A percentile compares a stretch with the other conserved stretches of the same genome.
phyloP scores from a whole-genome alignment of 495 filamentous ascomycete genomes.

The Symbiotaphrina buchneri region DNA sequence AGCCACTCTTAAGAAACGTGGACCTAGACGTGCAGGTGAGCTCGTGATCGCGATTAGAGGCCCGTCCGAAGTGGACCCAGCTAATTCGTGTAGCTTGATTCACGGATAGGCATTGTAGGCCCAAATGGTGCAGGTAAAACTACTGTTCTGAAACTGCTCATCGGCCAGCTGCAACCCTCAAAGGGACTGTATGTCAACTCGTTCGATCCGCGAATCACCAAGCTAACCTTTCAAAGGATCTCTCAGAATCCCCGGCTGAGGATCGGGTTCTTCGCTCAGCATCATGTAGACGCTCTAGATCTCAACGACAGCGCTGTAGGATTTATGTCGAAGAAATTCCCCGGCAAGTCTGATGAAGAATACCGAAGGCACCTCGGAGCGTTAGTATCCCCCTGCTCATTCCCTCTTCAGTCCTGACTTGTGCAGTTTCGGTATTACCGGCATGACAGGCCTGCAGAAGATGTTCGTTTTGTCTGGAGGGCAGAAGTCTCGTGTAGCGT shows the following conservation, averaged over 20 bases:
- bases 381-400: constrained; percentile 11
- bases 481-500: constrained; percentile 95
- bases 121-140: constrained; percentile 99
- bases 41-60: background rate
- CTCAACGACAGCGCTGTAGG: constrained; percentile 68
- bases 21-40: constrained; percentile 70
- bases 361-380: constrained; percentile 90
- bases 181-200: constrained; percentile 27
- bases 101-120: constrained; percentile 92
- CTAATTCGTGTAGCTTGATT: constrained; percentile 75
- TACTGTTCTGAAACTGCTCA: constrained; percentile 83
- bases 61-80: background rate
- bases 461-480: constrained; percentile 82
- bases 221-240: constrained; percentile 20
- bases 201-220: background rate
- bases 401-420: background rate
- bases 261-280: constrained; percentile 93
- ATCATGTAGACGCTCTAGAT: constrained; percentile 94
- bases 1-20: constrained; percentile 59
- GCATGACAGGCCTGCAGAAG: constrained; percentile 88
- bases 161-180: constrained; percentile 58
- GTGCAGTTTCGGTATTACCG: constrained; percentile 73
- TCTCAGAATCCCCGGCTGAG: constrained; percentile 71
- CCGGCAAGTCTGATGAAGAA: constrained; percentile 83
- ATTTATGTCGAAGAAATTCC: constrained; percentile 88